Conservation (phyloP, 148 eudicot genomes). For the Amaranthus hypochondriacus region DNA sequence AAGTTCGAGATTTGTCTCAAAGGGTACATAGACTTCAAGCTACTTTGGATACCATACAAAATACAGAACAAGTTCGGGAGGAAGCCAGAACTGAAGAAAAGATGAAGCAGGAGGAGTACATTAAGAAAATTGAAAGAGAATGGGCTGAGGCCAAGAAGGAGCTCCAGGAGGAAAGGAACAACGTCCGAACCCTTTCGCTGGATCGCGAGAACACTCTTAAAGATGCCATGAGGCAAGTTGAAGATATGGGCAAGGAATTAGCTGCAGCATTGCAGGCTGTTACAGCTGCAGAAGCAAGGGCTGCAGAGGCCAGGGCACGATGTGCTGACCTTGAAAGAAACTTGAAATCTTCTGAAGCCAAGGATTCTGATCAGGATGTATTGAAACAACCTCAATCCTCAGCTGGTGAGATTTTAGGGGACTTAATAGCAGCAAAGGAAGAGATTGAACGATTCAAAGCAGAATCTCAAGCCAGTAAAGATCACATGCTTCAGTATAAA, state of each 20-base stretch:
- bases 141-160: conserved; percentile 94
- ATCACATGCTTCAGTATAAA: conserved; percentile 89
- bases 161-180: conserved; percentile 69
- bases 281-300: conserved; percentile 74
- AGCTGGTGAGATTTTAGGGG: conserved; percentile 32
- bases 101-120: conserved; percentile 70
- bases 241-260: conserved; percentile 67
- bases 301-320: conserved; percentile 77
- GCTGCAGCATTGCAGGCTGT: conserved; percentile 60
- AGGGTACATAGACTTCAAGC: conserved; percentile 88
- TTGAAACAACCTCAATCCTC: conserved; percentile 32
- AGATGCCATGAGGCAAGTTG: conserved; percentile 68
- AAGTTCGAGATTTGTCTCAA: conserved; percentile 75
- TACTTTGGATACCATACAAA: conserved; percentile 71
- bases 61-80: conserved; percentile 75
- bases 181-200: conserved; percentile 47
- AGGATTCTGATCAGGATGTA: conserved; percentile 41
- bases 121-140: conserved; percentile 71
- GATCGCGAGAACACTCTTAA: conserved; percentile 60
- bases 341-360: conserved; percentile 32
- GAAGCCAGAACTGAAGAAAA: conserved; percentile 76
- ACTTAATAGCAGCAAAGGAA: conserved; percentile 37
- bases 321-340: conserved; percentile 59
- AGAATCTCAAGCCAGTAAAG: conserved; percentile 64
- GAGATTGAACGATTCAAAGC: conserved; percentile 69